Evolutionary conservation across 2,329 filamentous ascomycete genomes (phyloP).

Genomic region (Penicillium sp.): DNA sequence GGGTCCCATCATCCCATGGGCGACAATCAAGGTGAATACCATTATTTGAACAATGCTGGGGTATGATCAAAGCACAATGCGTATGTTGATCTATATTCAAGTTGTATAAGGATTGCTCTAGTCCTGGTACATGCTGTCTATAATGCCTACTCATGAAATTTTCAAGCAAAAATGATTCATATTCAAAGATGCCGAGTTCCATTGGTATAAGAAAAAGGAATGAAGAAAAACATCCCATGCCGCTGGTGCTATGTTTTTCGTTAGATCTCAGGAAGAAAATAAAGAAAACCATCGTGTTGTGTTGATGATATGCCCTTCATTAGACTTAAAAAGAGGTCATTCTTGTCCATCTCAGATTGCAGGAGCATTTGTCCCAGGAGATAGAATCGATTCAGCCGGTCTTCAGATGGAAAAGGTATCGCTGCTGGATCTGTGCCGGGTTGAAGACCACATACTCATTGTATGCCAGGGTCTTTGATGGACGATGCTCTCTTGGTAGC

Average conservation of each 20-base stretch:
- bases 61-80: background rate
- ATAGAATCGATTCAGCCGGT: slow-evolving; percentile 22
- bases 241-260: background rate
- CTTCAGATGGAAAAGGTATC: slow-evolving; percentile 42
- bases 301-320: background rate
- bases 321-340: background rate
- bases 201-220: background rate
- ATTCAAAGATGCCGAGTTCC: background rate
- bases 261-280: background rate
- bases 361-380: background rate
- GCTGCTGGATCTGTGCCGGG: slow-evolving; percentile 44
- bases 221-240: background rate
- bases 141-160: background rate
- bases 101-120: background rate
- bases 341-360: background rate
- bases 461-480: slow-evolving; percentile 16
- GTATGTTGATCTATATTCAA: background rate
- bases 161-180: background rate
- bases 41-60: background rate
- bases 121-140: background rate
- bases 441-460: slow-evolving; percentile 49
- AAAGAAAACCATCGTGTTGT: background rate
- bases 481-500: background rate
- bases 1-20: background rate
- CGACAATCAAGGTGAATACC: too few relatives aligned